A percentile compares a stretch with the other conserved stretches of the same genome.
phyloP scores from a whole-genome alignment of 2,329 filamentous ascomycete genomes.

The Metarhizium brunneum region DNA sequence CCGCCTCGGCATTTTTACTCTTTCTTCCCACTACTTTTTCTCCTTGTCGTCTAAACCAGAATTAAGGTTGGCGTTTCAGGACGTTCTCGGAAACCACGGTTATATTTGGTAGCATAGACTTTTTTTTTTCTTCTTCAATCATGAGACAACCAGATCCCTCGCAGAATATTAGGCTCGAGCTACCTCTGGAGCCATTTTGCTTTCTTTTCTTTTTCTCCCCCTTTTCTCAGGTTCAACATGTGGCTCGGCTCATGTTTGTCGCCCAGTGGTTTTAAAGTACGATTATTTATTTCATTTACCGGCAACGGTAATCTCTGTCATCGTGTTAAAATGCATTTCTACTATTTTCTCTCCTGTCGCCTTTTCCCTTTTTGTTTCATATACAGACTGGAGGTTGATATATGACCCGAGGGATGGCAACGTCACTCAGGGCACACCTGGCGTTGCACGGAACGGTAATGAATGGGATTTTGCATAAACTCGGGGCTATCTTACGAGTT shows the following conservation, averaged over 20 bases:
- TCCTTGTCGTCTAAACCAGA: neutral
- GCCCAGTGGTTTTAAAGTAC: too few species aligned
- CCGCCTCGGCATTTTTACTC: neutral
- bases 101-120: neutral
- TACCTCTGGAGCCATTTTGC: neutral
- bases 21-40: neutral
- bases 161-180: neutral
- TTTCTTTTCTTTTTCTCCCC: neutral
- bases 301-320: neutral
- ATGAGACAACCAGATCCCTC: neutral
- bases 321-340: neutral
- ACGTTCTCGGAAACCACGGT: neutral
- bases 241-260: too few species aligned
- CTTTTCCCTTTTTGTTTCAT: neutral
- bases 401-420: constrained; percentile 4
- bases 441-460: neutral
- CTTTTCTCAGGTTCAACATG: too few species aligned
- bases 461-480: neutral
- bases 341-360: neutral
- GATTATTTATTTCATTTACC: neutral
- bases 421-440: neutral
- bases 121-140: neutral
- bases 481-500: neutral
- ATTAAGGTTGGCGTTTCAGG: neutral
- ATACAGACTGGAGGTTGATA: constrained; percentile 1